phyloP scores from a whole-genome alignment of 768 basidiomycete species.

The Pleurotus sapidus region DNA sequence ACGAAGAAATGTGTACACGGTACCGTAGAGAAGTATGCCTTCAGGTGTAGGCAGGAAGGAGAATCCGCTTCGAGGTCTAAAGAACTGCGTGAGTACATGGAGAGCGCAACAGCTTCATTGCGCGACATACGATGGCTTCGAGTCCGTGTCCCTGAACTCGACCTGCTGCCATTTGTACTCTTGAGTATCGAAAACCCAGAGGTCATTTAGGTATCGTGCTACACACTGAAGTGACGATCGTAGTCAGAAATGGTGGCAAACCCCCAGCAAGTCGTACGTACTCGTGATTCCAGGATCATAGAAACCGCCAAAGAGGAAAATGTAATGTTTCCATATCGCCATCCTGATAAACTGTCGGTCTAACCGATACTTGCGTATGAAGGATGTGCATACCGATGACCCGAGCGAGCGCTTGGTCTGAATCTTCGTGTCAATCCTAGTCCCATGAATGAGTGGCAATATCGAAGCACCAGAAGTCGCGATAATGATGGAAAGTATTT shows the following conservation, averaged over 20 bases:
- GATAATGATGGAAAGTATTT: conserved; percentile 84
- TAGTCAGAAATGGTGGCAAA: background rate
- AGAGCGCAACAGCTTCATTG: background rate
- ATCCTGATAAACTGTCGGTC: conserved; percentile 45
- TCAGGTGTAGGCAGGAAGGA: conserved; percentile 78
- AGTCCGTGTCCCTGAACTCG: conserved; percentile 68
- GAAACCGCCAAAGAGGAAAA: conserved; percentile 89
- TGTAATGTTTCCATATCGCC: conserved; percentile 86
- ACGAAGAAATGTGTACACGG: background rate
- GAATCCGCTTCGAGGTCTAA: conserved; percentile 76
- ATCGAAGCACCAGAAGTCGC: conserved; percentile 89
- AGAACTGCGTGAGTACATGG: background rate
- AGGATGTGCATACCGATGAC: conserved; percentile 58
- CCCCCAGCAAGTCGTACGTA: conserved; percentile 25
- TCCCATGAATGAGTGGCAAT: conserved; percentile 81
- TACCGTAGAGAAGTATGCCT: conserved; percentile 79
- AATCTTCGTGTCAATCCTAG: conserved; percentile 83
- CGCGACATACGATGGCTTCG: conserved; percentile 63
- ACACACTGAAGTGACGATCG: background rate
- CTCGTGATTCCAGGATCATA: conserved; percentile 85
- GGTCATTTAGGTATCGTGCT: conserved; percentile 82
- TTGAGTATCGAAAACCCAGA: conserved; percentile 85
- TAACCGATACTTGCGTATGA: background rate
- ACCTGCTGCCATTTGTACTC: conserved; percentile 85
- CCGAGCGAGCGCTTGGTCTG: conserved; percentile 76